Conservation (phyloP, 2,329 filamentous ascomycete species). For the Diaporthe ampelina region DNA sequence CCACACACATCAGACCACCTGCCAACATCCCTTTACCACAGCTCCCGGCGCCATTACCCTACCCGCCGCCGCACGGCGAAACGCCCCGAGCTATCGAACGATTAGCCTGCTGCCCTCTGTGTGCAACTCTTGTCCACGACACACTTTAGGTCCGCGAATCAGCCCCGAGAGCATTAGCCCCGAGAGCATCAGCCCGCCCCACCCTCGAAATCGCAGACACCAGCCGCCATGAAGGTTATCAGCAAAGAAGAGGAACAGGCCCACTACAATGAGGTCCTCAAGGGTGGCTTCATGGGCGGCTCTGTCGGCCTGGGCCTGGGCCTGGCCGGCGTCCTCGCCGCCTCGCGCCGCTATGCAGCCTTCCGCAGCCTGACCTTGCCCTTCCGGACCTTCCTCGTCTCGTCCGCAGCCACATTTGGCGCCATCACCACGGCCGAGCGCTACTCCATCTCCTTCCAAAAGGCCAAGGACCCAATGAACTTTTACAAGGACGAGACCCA, state of each 20-base stretch:
- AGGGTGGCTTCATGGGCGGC: constrained; percentile 83
- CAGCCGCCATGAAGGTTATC: constrained; percentile 87
- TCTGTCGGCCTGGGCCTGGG: constrained; percentile 77
- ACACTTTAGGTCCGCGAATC: too few species aligned
- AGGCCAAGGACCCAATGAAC: constrained; percentile 75
- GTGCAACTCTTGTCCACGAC: too few species aligned
- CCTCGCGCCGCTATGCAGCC: constrained; percentile 77
- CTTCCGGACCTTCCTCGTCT: constrained; percentile 91
- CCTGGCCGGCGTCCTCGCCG: constrained; percentile 75
- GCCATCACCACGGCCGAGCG: constrained; percentile 93
- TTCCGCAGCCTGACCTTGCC: constrained; percentile 88
- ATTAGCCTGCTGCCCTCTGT: too few species aligned
- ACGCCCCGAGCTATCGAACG: too few species aligned
- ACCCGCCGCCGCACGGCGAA: too few species aligned
- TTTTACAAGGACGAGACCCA: constrained; percentile 75
- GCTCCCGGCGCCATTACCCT: too few species aligned
- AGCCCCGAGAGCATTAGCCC: too few species aligned
- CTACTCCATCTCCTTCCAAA: constrained; percentile 74
- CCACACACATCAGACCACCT: constrained; percentile 1
- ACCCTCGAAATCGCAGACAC: constrained; percentile 24
- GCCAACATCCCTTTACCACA: neutral
- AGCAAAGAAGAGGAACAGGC: constrained; percentile 92
- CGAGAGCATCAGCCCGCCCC: neutral
- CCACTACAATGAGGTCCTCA: constrained; percentile 86
- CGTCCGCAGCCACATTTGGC: constrained; percentile 84